A percentile compares a stretch with the other conserved stretches of the same genome.
These are phyloP conservation scores for Candida andamanensis DNA, from an alignment of 805 yeast genomes.

Conservation along the genomic window DNA sequence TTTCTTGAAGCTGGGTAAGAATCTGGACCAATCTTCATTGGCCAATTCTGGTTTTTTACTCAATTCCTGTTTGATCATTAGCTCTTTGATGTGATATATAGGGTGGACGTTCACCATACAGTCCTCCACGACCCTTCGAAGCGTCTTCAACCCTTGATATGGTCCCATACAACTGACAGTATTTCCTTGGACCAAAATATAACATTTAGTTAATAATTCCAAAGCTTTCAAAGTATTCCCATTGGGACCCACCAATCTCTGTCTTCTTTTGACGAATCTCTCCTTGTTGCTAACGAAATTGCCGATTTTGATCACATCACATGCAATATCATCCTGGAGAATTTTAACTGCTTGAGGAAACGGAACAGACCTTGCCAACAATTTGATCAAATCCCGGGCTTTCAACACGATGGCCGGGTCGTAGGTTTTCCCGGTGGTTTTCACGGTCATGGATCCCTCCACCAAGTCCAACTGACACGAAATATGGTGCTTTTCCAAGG, in stretches of 20 bases:
- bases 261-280: slow-evolving; percentile 91
- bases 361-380: slow-evolving; percentile 93
- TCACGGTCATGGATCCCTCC: slow-evolving; percentile 96
- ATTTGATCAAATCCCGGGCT: slow-evolving; percentile 90
- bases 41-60: slow-evolving; percentile 94
- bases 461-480: slow-evolving; percentile 86
- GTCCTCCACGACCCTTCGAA: slow-evolving; percentile 92
- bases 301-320: slow-evolving; percentile 95
- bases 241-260: slow-evolving; percentile 92
- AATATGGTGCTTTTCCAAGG: slow-evolving; percentile 67
- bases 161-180: slow-evolving; percentile 98
- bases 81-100: slow-evolving; percentile 93
- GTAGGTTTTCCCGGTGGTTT: slow-evolving; percentile 89
- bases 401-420: slow-evolving; percentile 93
- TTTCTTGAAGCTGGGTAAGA: slow-evolving; percentile 94
- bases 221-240: slow-evolving; percentile 95
- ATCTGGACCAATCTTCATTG: slow-evolving; percentile 94
- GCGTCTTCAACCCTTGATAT: slow-evolving; percentile 83
- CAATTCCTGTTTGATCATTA: slow-evolving; percentile 94
- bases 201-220: slow-evolving; percentile 92
- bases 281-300: slow-evolving; percentile 86
- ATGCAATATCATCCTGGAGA: slow-evolving; percentile 85
- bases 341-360: slow-evolving; percentile 94
- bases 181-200: slow-evolving; percentile 93
- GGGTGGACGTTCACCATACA: slow-evolving; percentile 97